Evolutionary conservation across 2,329 filamentous ascomycete species (phyloP), one percentile per base, ranked within the genome.

Genomic region (Diaporthe longicolla): DNA sequence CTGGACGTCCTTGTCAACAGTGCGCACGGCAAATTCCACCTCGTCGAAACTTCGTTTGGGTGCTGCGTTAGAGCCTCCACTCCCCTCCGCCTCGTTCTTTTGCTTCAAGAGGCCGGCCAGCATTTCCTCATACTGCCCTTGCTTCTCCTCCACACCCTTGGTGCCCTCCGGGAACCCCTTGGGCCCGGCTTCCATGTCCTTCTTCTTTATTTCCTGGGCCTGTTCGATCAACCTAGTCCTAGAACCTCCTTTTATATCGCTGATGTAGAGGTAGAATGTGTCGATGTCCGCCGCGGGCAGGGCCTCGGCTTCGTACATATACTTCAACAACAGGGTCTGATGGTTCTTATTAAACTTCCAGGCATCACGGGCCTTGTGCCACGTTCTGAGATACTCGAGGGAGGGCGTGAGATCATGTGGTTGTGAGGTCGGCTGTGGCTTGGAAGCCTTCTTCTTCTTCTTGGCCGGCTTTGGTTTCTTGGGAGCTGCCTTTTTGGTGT

Each of bases 341-440:
- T 95, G 91, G 78, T 95, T 95, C 85, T 98, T 98, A 86, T 97
- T 97, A 87, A 98, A 98, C 83, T 98, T 98, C 96, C 96, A 98
- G 78, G 87, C 87, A 13, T 88, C 86, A 73, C 91, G 91, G 75
- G 91, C 89, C 72, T 88, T 89, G 83, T 94, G 88, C 88, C 95
- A 98, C 80, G 92, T 91, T 61, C 88, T 88, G 58, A 98, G 89
- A 81, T 98, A 98, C 70, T 90, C 87, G 21, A 97, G 87, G 73
- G 95, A 92, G 19, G 92, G 89, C 61, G 90, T 87, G 72, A 92
- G 82, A 82, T 82, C 81, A 77, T 78, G 71, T 5, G 75, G 58
- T 26, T 76, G 55, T 61, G 72, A 83, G 19, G 50, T 50, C 71
- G 72, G 68, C 73, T 79, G 78, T 50, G 77, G 48, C 73, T 85